phyloP scores from a whole-genome alignment of 2,329 filamentous ascomycete genomes.

The Sporothrix brasiliensis region DNA sequence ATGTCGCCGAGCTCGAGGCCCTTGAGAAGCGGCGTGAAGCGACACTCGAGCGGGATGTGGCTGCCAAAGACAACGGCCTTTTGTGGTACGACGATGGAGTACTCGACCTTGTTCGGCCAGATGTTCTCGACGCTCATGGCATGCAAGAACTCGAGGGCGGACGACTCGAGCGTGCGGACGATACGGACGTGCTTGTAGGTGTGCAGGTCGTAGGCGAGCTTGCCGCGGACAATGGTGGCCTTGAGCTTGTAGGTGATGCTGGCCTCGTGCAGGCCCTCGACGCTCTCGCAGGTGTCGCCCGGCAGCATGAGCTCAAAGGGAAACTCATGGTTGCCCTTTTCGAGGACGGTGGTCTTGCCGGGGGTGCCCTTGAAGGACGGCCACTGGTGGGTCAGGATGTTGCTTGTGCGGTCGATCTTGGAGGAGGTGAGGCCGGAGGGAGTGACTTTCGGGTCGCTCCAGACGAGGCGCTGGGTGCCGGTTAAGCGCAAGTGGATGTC shows the following conservation, averaged over 20 bases:
- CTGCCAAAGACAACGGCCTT: conserved; percentile 95
- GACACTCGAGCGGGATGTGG: conserved; percentile 79
- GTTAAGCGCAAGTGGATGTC: conserved; percentile 72
- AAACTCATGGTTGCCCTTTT: conserved; percentile 80
- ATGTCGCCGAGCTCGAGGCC: conserved; percentile 84
- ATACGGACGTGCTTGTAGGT: conserved; percentile 77
- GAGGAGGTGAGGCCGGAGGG: conserved; percentile 62
- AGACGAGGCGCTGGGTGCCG: conserved; percentile 67
- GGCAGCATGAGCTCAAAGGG: conserved; percentile 76
- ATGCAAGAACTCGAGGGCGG: conserved; percentile 76
- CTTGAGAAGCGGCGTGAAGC: conserved; percentile 85
- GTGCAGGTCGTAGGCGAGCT: conserved; percentile 84
- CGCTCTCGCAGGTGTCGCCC: conserved; percentile 76
- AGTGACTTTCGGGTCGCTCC: conserved; percentile 56
- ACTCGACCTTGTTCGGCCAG: conserved; percentile 97
- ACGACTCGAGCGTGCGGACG: conserved; percentile 74
- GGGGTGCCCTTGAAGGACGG: conserved; percentile 62
- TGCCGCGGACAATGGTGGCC: conserved; percentile 82
- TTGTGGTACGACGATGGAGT: conserved; percentile 88
- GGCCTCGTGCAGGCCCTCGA: conserved; percentile 84
- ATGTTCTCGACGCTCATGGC: conserved; percentile 96
- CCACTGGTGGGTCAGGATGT: conserved; percentile 72
- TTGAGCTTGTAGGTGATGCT: conserved; percentile 90
- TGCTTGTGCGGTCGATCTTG: conserved; percentile 60
- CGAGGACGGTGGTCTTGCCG: conserved; percentile 62